phyloP scores from a whole-genome alignment of 805 yeast species.

The Schwanniomyces polymorphus region DNA sequence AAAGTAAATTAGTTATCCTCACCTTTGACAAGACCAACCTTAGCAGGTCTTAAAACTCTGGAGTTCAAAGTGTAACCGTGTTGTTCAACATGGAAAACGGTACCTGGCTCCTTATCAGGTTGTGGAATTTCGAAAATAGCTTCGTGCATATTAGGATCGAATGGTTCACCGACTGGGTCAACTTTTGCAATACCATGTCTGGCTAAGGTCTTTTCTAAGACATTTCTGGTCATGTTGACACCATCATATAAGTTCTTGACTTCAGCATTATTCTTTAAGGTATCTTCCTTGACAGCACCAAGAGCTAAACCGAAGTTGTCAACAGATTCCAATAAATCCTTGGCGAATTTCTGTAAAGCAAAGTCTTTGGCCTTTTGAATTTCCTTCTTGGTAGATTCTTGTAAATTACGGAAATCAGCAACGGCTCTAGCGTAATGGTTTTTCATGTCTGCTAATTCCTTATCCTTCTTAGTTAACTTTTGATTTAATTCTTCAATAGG shows the following conservation, averaged over 20 bases:
- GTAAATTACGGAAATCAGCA: constrained; percentile 91
- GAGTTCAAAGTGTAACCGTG: constrained; percentile 83
- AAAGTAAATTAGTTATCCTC: constrained; percentile 1
- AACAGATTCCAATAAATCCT: constrained; percentile 82
- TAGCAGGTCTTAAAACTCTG: constrained; percentile 91
- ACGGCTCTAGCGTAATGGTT: constrained; percentile 80
- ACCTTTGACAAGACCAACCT: constrained; percentile 84
- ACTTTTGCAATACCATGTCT: constrained; percentile 80
- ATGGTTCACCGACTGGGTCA: constrained; percentile 79
- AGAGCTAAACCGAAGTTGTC: constrained; percentile 91
- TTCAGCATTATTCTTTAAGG: constrained; percentile 57
- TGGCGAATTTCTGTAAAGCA: constrained; percentile 90
- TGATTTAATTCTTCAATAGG: constrained; percentile 39
- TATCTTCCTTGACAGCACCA: constrained; percentile 65
- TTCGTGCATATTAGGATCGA: constrained; percentile 91
- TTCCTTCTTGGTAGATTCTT: constrained; percentile 86
- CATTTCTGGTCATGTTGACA: constrained; percentile 83
- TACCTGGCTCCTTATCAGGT: constrained; percentile 87
- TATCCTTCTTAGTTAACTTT: constrained; percentile 60
- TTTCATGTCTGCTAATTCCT: constrained; percentile 78
- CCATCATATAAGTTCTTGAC: constrained; percentile 81
- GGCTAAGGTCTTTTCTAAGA: constrained; percentile 78
- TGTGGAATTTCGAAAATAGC: constrained; percentile 88
- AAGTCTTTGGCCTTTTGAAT: constrained; percentile 83
- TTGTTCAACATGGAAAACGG: constrained; percentile 91